Evolutionary conservation across 2,329 filamentous ascomycete species (phyloP).

Genomic region (Arthrocladium fulminans): DNA sequence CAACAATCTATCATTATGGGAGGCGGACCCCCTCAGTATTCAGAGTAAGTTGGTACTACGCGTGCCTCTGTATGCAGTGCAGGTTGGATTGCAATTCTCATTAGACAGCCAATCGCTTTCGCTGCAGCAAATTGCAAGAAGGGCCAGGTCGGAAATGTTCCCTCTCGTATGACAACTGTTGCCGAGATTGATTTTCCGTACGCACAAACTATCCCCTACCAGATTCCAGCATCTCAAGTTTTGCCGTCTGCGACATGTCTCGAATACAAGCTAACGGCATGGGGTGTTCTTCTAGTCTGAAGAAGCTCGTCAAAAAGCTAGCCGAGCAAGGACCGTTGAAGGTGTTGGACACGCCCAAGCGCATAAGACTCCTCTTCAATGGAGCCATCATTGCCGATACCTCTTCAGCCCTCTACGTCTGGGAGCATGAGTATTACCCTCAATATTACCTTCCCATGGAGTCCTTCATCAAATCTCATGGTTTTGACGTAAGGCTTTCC

Average conservation of each 20-base stretch:
- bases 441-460: slow-evolving; percentile 38
- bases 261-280: not conserved
- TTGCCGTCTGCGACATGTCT: not conserved
- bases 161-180: too few relatives aligned
- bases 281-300: not conserved
- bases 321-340: slow-evolving; percentile 5
- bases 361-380: slow-evolving; percentile 9
- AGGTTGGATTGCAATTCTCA: too few relatives aligned
- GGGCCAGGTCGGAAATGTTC: too few relatives aligned
- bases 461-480: slow-evolving; percentile 8
- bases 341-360: slow-evolving; percentile 2
- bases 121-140: too few relatives aligned
- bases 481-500: slow-evolving; percentile 2
- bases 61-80: too few relatives aligned
- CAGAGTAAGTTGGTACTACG: not conserved
- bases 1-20: not conserved
- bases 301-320: slow-evolving; percentile 2
- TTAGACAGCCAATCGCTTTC: too few relatives aligned
- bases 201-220: too few relatives aligned
- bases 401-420: slow-evolving; percentile 31
- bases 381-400: slow-evolving; percentile 27
- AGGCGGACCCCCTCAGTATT: slow-evolving; percentile 1
- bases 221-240: not conserved
- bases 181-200: not conserved
- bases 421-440: slow-evolving; percentile 44